Conservation (phyloP, 1,139 yeast genomes). For the Saccharomyces hybrid region DNA sequence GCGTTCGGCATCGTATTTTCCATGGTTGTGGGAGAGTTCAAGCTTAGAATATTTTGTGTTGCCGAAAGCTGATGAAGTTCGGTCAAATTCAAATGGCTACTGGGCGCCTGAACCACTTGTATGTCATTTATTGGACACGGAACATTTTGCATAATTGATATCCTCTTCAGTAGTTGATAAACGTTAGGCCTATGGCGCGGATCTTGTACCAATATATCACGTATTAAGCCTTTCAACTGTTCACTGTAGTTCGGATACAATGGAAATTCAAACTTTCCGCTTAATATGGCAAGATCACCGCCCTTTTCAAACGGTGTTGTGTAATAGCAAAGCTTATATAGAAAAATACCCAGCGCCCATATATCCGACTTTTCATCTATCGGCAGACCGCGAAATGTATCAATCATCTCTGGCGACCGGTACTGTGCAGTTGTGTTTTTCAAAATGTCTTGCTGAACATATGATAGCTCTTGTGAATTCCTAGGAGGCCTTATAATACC, state of each 20-base stretch:
- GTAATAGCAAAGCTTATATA: conserved; percentile 69
- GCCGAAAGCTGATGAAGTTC: neutral
- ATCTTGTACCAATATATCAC: conserved; percentile 57
- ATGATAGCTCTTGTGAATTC: conserved; percentile 52
- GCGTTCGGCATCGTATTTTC: neutral
- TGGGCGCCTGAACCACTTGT: neutral
- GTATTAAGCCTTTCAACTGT: conserved; percentile 51
- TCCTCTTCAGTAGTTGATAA: conserved; percentile 58
- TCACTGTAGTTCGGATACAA: conserved; percentile 39
- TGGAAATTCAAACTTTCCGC: conserved; percentile 59
- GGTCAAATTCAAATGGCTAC: neutral
- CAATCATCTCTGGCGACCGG: conserved; percentile 78
- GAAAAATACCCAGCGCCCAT: conserved; percentile 78
- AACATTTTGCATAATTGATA: conserved; percentile 50
- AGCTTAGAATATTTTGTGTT: neutral
- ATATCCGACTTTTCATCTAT: conserved; percentile 73
- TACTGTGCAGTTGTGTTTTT: conserved; percentile 80
- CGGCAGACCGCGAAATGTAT: conserved; percentile 55
- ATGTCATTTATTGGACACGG: conserved; percentile 42
- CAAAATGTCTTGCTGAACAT: conserved; percentile 58
- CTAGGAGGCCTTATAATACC: conserved; percentile 57
- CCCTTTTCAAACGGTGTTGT: conserved; percentile 73
- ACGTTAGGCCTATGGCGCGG: conserved; percentile 69
- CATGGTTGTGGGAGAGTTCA: neutral
- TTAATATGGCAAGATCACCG: conserved; percentile 67